These are phyloP conservation scores for Candida ovalis DNA, from an alignment of 805 yeast genomes.

Conservation along the genomic window DNA sequence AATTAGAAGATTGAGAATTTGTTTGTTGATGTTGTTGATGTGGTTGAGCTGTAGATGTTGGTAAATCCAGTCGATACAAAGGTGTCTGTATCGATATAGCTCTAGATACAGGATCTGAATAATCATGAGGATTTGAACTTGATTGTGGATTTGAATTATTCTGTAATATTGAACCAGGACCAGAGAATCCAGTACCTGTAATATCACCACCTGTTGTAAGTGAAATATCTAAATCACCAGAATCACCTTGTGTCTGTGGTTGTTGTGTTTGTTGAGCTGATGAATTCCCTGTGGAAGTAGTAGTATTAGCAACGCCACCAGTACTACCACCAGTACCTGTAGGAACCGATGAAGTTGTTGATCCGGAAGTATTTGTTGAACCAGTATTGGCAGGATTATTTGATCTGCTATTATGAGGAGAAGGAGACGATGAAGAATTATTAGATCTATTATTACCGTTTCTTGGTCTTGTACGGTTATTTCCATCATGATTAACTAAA, in stretches of 20 bases:
- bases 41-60: conserved; percentile 6
- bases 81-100: conserved; percentile 23
- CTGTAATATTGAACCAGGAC: neutral
- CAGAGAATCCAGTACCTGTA: neutral
- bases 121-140: conserved; percentile 13
- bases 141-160: neutral
- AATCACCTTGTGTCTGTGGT: too few relatives aligned
- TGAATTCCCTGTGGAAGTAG: neutral
- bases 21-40: conserved; percentile 1
- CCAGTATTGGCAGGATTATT: too few relatives aligned
- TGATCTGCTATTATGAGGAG: too few relatives aligned
- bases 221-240: neutral
- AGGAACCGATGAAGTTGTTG: too few relatives aligned
- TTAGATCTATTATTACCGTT: neutral
- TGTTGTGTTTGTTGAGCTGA: neutral
- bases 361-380: too few relatives aligned
- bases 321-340: too few relatives aligned
- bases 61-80: conserved; percentile 19
- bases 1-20: neutral
- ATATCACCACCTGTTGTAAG: neutral
- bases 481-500: neutral
- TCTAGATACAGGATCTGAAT: conserved; percentile 19
- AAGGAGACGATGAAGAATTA: too few relatives aligned
- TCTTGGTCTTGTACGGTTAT: neutral
- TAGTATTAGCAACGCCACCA: too few relatives aligned